A percentile compares a stretch with the other conserved stretches of the same genome.
Conservation (phyloP, 83 land plant genomes). For the Isoetes engelmannii region DNA sequence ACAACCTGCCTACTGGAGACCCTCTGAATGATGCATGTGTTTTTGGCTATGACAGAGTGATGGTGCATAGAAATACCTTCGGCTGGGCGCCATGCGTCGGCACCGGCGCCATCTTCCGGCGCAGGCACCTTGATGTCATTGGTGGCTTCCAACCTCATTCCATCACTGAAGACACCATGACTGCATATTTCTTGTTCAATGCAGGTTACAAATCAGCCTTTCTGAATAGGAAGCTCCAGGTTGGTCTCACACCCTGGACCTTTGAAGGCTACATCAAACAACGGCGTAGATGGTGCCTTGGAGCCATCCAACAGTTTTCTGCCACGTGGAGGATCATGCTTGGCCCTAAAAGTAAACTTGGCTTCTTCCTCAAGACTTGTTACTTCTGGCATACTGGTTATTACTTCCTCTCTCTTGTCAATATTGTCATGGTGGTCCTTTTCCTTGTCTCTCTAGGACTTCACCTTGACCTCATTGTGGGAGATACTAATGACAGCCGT, state of each 20-base stretch:
- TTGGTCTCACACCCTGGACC: constrained; percentile 17
- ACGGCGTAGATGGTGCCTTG: constrained; percentile 10
- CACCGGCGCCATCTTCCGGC: constrained; percentile 18
- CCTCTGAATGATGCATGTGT: constrained; percentile 16
- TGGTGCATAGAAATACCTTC: constrained; percentile 16
- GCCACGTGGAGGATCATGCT: constrained; percentile 14
- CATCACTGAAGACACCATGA: constrained; percentile 18
- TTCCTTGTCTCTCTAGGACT: not conserved
- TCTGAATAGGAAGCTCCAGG: constrained; percentile 8
- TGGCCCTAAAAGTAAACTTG: constrained; percentile 9
- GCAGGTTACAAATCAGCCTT: constrained; percentile 13
- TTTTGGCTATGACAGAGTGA: constrained; percentile 12
- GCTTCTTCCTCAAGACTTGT: constrained; percentile 7
- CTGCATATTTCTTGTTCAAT: constrained; percentile 13
- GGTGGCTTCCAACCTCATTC: constrained; percentile 17
- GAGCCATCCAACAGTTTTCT: constrained; percentile 17
- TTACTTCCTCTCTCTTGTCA: constrained; percentile 10
- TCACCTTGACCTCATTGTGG: constrained; percentile 1
- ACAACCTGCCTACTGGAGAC: constrained; percentile 14
- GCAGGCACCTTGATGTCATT: constrained; percentile 8
- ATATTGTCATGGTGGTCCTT: not conserved
- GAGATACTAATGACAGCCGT: not conserved
- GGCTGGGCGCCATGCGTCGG: constrained; percentile 14
- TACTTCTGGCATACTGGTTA: constrained; percentile 19
- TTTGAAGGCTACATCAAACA: constrained; percentile 19